phyloP scores from a whole-genome alignment of 2,329 filamentous ascomycete species.

The Phaeosphaeria sp. region DNA sequence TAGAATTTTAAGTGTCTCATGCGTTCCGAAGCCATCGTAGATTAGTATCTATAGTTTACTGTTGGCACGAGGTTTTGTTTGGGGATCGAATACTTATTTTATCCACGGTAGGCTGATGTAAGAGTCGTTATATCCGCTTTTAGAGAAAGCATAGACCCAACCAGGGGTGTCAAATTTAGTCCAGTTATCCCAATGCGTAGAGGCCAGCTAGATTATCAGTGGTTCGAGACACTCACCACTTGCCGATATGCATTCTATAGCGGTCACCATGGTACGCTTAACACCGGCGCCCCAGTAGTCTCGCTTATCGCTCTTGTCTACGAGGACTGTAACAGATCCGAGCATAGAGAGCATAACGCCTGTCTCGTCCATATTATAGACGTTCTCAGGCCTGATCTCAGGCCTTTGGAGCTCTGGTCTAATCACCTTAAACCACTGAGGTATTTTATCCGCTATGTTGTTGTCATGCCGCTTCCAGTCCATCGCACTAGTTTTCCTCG shows the following conservation, averaged over 20 bases:
- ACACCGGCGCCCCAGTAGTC: slow-evolving; percentile 24
- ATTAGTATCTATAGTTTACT: not conserved
- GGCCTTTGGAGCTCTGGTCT: slow-evolving; percentile 10
- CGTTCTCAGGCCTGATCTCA: slow-evolving; percentile 24
- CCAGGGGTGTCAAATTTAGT: slow-evolving; percentile 19
- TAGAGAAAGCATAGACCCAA: slow-evolving; percentile 16
- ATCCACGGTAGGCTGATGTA: slow-evolving; percentile 47
- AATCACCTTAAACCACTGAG: slow-evolving; percentile 33
- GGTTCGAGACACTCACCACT: slow-evolving; percentile 25
- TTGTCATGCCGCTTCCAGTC: slow-evolving; percentile 32
- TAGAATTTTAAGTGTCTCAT: not conserved
- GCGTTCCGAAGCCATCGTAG: not conserved
- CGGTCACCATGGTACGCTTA: slow-evolving; percentile 28
- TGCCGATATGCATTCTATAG: slow-evolving; percentile 25
- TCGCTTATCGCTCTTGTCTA: slow-evolving; percentile 24
- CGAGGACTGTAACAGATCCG: slow-evolving; percentile 17
- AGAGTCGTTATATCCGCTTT: slow-evolving; percentile 30
- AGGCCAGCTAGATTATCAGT: slow-evolving; percentile 28
- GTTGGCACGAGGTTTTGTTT: too few relatives aligned
- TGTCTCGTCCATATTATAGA: too few relatives aligned
- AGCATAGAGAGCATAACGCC: slow-evolving; percentile 4
- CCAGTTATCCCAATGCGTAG: slow-evolving; percentile 25
- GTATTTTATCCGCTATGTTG: slow-evolving; percentile 26
- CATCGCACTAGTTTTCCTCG: slow-evolving; percentile 18
- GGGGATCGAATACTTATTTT: slow-evolving; percentile 42